Percentiles rank a stretch among this genome's conserved stretches.
phyloP scores from a whole-genome alignment of 441 rosid genomes.

The Biscutella auriculata region DNA sequence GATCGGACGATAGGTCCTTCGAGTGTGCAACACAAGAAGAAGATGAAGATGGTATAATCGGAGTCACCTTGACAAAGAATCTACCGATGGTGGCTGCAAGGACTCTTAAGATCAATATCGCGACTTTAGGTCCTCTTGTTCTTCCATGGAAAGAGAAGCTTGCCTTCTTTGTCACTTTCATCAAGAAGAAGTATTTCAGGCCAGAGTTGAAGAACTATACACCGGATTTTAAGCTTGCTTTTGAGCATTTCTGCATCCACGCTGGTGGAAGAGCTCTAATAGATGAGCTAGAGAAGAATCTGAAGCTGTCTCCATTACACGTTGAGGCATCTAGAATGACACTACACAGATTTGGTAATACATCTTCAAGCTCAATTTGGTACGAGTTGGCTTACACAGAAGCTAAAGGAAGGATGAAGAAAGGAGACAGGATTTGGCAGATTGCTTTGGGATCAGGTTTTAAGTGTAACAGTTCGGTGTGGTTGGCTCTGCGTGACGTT shows the following conservation, averaged over 20 bases:
- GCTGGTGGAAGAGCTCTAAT: slow-evolving; percentile 19
- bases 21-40: slow-evolving; percentile 21
- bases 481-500: slow-evolving; percentile 12
- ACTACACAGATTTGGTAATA: slow-evolving; percentile 20
- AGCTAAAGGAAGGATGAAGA: slow-evolving; percentile 20
- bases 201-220: too few relatives aligned
- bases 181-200: slow-evolving; percentile 6
- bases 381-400: slow-evolving; percentile 18
- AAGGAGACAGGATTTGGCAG: slow-evolving; percentile 19
- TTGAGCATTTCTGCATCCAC: slow-evolving; percentile 22
- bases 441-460: slow-evolving; percentile 22
- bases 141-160: slow-evolving; percentile 18
- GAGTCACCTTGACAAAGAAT: slow-evolving; percentile 13
- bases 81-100: too few relatives aligned
- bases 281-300: slow-evolving; percentile 12
- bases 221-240: slow-evolving; percentile 18
- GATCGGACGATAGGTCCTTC: slow-evolving; percentile 23
- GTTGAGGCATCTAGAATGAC: slow-evolving; percentile 17
- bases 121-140: slow-evolving; percentile 19
- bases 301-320: neutral
- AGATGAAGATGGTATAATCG: neutral
- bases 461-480: slow-evolving; percentile 22
- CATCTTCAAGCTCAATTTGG: slow-evolving; percentile 22
- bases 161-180: neutral
- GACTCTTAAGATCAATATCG: too few relatives aligned